These are phyloP conservation scores for Boletus mariae DNA, from an alignment of 1,284 basidiomycete genomes.

Conservation along the genomic window DNA sequence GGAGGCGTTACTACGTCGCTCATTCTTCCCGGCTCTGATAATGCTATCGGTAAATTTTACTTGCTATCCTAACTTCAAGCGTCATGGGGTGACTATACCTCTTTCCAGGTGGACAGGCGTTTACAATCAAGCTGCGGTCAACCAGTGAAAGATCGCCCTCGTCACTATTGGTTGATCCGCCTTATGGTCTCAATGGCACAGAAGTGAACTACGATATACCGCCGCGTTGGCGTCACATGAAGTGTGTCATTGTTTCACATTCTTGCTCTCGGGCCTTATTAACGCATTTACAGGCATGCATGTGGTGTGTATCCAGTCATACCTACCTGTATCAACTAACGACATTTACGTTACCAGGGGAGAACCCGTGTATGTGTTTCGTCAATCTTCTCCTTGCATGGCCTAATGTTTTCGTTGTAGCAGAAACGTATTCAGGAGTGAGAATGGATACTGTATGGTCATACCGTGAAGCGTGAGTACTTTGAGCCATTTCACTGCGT, in stretches of 20 bases:
- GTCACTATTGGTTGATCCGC: conserved; percentile 46
- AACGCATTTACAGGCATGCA: conserved; percentile 36
- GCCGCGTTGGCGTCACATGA: conserved; percentile 49
- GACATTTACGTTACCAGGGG: conserved; percentile 14
- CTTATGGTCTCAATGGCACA: conserved; percentile 37
- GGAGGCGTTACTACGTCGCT: conserved; percentile 69
- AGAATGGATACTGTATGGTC: conserved; percentile 55
- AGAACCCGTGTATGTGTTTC: conserved; percentile 20
- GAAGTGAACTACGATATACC: conserved; percentile 28
- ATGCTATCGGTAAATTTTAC: conserved; percentile 47
- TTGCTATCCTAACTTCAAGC: background rate
- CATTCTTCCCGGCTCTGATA: conserved; percentile 55
- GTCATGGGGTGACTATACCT: conserved; percentile 17
- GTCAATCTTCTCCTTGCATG: background rate
- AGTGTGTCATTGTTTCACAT: conserved; percentile 22
- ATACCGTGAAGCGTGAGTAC: conserved; percentile 43
- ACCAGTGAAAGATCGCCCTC: conserved; percentile 42
- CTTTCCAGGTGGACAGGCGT: conserved; percentile 44
- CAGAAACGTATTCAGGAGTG: conserved; percentile 21
- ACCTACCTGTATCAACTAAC: background rate
- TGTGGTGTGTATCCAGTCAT: conserved; percentile 33
- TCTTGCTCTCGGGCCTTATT: background rate
- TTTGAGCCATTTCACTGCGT: background rate
- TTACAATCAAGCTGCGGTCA: conserved; percentile 47
- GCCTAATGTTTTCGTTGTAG: conserved; percentile 16